phyloP scores from a whole-genome alignment of 306 rosid genomes.

The Comarum palustre region DNA sequence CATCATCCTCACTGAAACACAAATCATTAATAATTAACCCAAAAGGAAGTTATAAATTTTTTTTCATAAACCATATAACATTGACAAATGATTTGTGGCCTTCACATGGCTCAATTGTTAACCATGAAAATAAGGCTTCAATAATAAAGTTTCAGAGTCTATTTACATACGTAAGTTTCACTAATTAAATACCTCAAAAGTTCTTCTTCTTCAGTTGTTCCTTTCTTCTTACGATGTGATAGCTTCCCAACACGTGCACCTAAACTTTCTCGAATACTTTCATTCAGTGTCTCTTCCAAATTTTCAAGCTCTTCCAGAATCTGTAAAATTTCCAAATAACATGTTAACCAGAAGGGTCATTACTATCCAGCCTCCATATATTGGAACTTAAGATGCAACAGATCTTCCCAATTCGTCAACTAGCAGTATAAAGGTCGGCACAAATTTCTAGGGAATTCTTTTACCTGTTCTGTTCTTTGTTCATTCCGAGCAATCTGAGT shows the following conservation, averaged over 20 bases:
- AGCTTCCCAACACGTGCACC: constrained; percentile 72
- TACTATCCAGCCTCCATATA: background rate
- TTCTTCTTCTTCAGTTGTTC: constrained; percentile 66
- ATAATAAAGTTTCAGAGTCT: background rate
- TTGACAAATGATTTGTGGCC: background rate
- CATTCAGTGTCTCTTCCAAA: constrained; percentile 95
- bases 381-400: background rate
- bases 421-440: background rate
- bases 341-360: background rate
- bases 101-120: background rate
- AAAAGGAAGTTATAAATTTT: background rate
- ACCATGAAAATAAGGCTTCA: background rate
- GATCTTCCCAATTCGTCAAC: background rate
- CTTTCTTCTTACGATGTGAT: constrained; percentile 67
- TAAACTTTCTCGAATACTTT: constrained; percentile 84
- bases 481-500: constrained; percentile 96
- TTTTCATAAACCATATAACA: background rate
- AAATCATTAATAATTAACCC: constrained; percentile 17
- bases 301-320: constrained; percentile 89
- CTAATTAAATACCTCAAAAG: constrained; percentile 50
- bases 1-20: constrained; percentile 80
- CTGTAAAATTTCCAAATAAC: constrained; percentile 28
- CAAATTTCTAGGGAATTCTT: background rate
- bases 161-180: background rate
- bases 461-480: constrained; percentile 84